phyloP scores from a whole-genome alignment of 1,139 yeast species.

The Suhomyces ambrosiae region DNA sequence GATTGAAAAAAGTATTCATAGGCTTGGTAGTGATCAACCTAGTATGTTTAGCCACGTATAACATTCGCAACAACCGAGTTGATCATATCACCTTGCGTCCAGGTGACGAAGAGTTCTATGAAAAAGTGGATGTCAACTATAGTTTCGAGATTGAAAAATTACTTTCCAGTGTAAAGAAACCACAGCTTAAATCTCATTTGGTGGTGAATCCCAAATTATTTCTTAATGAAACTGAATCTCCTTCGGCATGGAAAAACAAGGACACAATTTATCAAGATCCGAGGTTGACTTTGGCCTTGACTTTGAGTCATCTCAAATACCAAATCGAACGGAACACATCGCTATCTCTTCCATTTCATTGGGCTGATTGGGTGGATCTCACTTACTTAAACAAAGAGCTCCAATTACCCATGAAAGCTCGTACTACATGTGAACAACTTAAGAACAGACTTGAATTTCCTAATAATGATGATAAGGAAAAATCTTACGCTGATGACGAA shows the following conservation, averaged over 20 bases:
- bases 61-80: constrained; percentile 1
- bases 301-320: constrained; percentile 15
- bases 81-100: constrained; percentile 1
- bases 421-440: constrained; percentile 18
- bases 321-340: constrained; percentile 5
- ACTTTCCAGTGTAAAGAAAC: constrained; percentile 3
- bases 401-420: constrained; percentile 16
- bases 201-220: constrained; percentile 9
- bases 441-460: constrained; percentile 9
- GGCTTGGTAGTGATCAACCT: constrained; percentile 5
- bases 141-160: constrained; percentile 2
- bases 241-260: constrained; percentile 14
- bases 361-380: constrained; percentile 26
- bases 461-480: constrained; percentile 2
- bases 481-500: constrained; percentile 7
- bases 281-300: constrained; percentile 20
- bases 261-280: constrained; percentile 19
- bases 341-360: constrained; percentile 19
- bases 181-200: constrained; percentile 1
- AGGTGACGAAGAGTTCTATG: constrained; percentile 3
- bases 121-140: constrained; percentile 1
- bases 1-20: constrained; percentile 6
- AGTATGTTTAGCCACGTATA: constrained; percentile 4
- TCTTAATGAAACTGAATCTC: constrained; percentile 15
- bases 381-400: constrained; percentile 15